phyloP scores from a whole-genome alignment of 176 grass and related monocot species.

The Urochloa ruziziensis region DNA sequence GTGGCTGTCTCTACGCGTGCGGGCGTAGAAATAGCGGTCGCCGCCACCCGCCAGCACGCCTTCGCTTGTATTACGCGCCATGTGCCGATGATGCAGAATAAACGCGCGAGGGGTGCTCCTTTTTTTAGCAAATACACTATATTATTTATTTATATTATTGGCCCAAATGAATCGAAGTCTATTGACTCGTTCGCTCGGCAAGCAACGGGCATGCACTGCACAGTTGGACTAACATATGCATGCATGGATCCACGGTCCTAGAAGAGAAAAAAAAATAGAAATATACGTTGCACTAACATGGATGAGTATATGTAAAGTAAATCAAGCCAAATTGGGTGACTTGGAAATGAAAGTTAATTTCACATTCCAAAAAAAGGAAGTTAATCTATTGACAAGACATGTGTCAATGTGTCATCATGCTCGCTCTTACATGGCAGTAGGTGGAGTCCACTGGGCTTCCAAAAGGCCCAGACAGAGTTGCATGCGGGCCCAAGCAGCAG shows the following conservation, averaged over 20 bases:
- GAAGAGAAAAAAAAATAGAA: neutral
- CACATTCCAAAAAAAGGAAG: too few species aligned
- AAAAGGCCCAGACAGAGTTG: too few species aligned
- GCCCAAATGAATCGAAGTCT: neutral
- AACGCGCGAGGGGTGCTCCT: neutral
- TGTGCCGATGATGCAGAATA: neutral
- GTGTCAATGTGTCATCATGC: too few species aligned
- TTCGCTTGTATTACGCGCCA: neutral
- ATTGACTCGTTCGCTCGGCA: neutral
- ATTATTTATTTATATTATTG: neutral
- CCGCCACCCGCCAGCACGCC: too few species aligned
- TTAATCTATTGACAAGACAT: too few species aligned
- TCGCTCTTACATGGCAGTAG: too few species aligned
- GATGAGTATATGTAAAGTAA: neutral
- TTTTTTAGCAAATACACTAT: neutral
- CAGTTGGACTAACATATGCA: neutral
- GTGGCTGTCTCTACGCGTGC: neutral
- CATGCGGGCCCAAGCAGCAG: too few species aligned
- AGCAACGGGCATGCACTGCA: neutral
- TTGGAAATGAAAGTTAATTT: neutral
- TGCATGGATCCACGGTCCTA: neutral
- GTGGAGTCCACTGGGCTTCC: too few species aligned
- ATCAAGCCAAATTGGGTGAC: neutral
- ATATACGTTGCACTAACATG: neutral
- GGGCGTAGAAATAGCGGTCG: neutral